A percentile compares a stretch with the other conserved stretches of the same genome.
phyloP scores from a whole-genome alignment of 345 rosid genomes.

The Salix brachista region DNA sequence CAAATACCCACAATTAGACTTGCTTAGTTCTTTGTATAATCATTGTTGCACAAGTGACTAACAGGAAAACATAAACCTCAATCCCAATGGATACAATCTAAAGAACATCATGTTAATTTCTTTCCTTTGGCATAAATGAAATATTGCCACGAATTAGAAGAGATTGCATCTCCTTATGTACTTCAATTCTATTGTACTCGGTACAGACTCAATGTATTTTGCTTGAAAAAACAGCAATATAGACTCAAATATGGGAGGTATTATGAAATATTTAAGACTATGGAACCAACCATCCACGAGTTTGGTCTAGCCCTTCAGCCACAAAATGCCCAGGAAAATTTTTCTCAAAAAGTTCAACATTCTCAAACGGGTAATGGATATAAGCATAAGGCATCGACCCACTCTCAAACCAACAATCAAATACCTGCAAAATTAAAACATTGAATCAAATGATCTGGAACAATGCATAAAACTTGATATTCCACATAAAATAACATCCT shows the following conservation, averaged over 20 bases:
- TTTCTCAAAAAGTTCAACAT: conserved; percentile 75
- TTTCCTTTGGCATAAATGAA: neutral
- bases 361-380: conserved; percentile 98
- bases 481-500: neutral
- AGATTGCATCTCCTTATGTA: neutral
- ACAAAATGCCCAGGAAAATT: conserved; percentile 97
- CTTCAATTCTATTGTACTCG: neutral
- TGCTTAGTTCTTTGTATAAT: neutral
- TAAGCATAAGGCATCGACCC: conserved; percentile 99
- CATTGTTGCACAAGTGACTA: neutral
- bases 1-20: conserved; percentile 5
- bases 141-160: neutral
- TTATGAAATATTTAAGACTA: neutral
- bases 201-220: neutral
- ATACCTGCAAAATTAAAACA: conserved; percentile 56
- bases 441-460: neutral
- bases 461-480: neutral
- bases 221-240: neutral
- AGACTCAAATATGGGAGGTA: neutral
- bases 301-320: conserved; percentile 99
- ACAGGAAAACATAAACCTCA: neutral
- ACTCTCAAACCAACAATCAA: conserved; percentile 99
- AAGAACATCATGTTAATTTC: neutral
- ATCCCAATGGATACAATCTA: neutral
- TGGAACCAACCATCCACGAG: conserved; percentile 94